phyloP scores from a whole-genome alignment of 2,329 filamentous ascomycete species.

The Penicillium sp. region DNA sequence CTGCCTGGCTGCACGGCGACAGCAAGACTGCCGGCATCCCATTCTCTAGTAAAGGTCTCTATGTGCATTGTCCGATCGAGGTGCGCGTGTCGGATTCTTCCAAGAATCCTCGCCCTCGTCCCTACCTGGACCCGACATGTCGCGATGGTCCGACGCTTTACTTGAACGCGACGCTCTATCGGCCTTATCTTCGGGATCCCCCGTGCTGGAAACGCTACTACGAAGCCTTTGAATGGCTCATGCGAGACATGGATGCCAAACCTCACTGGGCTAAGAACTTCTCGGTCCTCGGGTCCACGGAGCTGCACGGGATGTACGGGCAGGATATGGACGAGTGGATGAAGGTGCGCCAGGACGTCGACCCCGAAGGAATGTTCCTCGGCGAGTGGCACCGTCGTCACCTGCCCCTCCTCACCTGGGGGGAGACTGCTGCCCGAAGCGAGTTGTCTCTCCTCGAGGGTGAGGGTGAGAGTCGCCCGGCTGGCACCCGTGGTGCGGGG shows the following conservation, averaged over 20 bases:
- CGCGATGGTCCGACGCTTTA: constrained; percentile 73
- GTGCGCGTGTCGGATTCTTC: constrained; percentile 79
- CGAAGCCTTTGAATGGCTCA: constrained; percentile 85
- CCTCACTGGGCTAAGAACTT: constrained; percentile 98
- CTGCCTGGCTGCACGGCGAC: constrained; percentile 80
- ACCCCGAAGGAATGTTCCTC: constrained; percentile 82
- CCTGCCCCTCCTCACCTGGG: constrained; percentile 48
- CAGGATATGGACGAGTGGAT: constrained; percentile 66
- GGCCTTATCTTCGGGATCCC: constrained; percentile 75
- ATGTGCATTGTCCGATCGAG: constrained; percentile 86
- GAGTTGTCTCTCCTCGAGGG: constrained; percentile 46
- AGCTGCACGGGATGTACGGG: constrained; percentile 67
- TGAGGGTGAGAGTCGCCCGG: constrained; percentile 35
- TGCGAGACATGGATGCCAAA: constrained; percentile 77
- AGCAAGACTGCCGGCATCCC: constrained; percentile 71
- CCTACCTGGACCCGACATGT: constrained; percentile 71
- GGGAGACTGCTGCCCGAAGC: constrained; percentile 13
- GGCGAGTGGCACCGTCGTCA: constrained; percentile 84
- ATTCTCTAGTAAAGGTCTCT: constrained; percentile 74
- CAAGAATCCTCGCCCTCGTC: constrained; percentile 50
- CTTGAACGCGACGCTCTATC: constrained; percentile 85
- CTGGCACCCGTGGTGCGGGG: constrained; percentile 30
- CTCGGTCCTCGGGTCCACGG: constrained; percentile 56
- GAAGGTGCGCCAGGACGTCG: constrained; percentile 65
- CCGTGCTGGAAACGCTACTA: constrained; percentile 77